Evolutionary conservation across 2,329 filamentous ascomycete genomes (phyloP).

Genomic region (Botrytis galanthina): DNA sequence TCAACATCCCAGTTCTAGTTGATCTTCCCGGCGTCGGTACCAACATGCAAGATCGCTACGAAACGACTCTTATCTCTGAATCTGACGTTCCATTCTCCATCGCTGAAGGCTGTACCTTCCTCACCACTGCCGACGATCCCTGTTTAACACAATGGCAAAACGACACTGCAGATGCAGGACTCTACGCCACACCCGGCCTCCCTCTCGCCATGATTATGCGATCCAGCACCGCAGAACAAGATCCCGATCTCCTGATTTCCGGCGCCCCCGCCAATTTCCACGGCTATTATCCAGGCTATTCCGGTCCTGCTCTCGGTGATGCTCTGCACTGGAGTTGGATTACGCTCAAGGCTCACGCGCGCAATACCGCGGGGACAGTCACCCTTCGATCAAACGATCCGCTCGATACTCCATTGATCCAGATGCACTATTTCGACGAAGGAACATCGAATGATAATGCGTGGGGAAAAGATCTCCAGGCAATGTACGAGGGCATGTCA

Average conservation of each 20-base stretch:
- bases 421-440: conserved; percentile 56
- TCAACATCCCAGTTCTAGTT: conserved; percentile 51
- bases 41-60: conserved; percentile 56
- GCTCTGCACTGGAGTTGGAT: conserved; percentile 28
- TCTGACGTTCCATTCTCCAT: conserved; percentile 42
- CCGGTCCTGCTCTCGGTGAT: conserved; percentile 41
- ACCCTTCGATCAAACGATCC: conserved; percentile 60
- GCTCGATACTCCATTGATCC: conserved; percentile 60
- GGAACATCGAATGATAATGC: neutral
- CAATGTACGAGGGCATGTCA: conserved; percentile 24
- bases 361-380: conserved; percentile 61
- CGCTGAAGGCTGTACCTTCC: conserved; percentile 39
- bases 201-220: conserved; percentile 31
- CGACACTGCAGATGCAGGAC: conserved; percentile 20
- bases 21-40: conserved; percentile 62
- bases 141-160: conserved; percentile 38
- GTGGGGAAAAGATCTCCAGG: conserved; percentile 25
- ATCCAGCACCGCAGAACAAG: conserved; percentile 14
- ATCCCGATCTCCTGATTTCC: conserved; percentile 25
- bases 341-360: conserved; percentile 55
- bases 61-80: conserved; percentile 48
- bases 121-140: conserved; percentile 40
- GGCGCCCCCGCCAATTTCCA: conserved; percentile 25
- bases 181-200: conserved; percentile 51
- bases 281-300: conserved; percentile 42